Evolutionary conservation across 228 moss, liverwort and hornwort genomes (phyloP), one percentile per base, ranked within the genome.

Genomic region (Sphagnum fallax): DNA sequence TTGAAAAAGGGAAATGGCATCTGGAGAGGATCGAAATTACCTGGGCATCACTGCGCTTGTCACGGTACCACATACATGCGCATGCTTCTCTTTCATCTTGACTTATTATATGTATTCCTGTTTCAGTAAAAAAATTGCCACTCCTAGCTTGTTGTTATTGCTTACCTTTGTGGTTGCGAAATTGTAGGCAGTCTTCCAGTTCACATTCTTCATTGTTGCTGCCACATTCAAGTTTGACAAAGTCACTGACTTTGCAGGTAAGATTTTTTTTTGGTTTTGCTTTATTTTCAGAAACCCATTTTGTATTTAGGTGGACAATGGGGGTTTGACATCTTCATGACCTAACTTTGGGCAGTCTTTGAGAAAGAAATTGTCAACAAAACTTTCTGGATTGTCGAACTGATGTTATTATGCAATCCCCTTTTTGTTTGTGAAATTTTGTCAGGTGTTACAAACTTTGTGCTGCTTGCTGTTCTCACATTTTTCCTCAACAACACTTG

Each of bases 181-280:
- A 47, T 1, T 86, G 76, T 76, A 87, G 83, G 61, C 80, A 50
- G 78, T 76, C 52, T 87, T 80, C 61, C 87, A 87, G 70, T 83
- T 78, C 65, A 70, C 83, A 60, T 87, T 87, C 74, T 87, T 87
- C 73, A 52, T 81, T 63, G 69, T 87, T 15, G 87, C 87, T 70
- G 83, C 87, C 8, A 71, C 87, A 14, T 80, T 80, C 51, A 83
- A 87, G 74, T 87, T 87, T 60, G 87, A 87, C 66, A 87, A 83
- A 72, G 87, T 83, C 52, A 87, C 87, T 49, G 87, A 83, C 55
- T 87, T 87, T 66, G 83, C 87, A 72, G 87, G 87, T 87, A 53
- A 66, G 83, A 11, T 6, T 10, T 62, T 62, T 15, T 14, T 10
- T 11, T 62, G 62, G 62, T 62, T 62, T 62, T 32, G 55, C 55